These are phyloP conservation scores for Pouteria campechiana DNA, from an alignment of 179 eudicot genomes.

Conservation along the genomic window DNA sequence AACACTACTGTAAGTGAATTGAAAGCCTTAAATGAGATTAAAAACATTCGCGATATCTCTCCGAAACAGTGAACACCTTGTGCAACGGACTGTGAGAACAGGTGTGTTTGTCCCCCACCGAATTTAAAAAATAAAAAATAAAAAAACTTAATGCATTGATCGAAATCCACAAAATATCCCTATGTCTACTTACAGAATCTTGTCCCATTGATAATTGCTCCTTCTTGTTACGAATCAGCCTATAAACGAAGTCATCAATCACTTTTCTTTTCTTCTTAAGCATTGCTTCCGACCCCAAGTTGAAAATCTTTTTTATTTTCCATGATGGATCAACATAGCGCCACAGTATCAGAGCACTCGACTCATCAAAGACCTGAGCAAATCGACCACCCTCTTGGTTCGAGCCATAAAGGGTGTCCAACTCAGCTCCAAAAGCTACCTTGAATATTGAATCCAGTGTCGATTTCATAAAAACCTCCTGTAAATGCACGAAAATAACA, in stretches of 20 bases:
- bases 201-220: slow-evolving; percentile 19
- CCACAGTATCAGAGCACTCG: slow-evolving; percentile 33
- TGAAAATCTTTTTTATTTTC: slow-evolving; percentile 47
- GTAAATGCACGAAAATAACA: neutral
- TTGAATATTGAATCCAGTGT: slow-evolving; percentile 69
- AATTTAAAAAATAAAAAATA: neutral
- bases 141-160: neutral
- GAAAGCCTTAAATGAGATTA: too few relatives aligned
- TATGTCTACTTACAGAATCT: slow-evolving; percentile 28
- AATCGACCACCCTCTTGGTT: slow-evolving; percentile 42
- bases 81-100: too few relatives aligned
- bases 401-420: slow-evolving; percentile 53
- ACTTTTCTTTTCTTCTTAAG: slow-evolving; percentile 27
- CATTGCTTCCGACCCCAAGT: slow-evolving; percentile 44
- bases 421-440: slow-evolving; percentile 64
- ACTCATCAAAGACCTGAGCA: slow-evolving; percentile 50
- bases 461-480: slow-evolving; percentile 72
- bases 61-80: too few relatives aligned
- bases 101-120: neutral
- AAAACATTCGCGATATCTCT: too few relatives aligned
- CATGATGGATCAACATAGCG: slow-evolving; percentile 53
- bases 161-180: too few relatives aligned
- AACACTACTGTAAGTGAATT: neutral
- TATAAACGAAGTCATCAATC: slow-evolving; percentile 46
- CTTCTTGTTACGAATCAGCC: slow-evolving; percentile 31